A percentile compares a stretch with the other conserved stretches of the same genome.
Evolutionary conservation across 2,329 filamentous ascomycete genomes (phyloP).

Genomic region (Fonsecaea pugnacius): DNA sequence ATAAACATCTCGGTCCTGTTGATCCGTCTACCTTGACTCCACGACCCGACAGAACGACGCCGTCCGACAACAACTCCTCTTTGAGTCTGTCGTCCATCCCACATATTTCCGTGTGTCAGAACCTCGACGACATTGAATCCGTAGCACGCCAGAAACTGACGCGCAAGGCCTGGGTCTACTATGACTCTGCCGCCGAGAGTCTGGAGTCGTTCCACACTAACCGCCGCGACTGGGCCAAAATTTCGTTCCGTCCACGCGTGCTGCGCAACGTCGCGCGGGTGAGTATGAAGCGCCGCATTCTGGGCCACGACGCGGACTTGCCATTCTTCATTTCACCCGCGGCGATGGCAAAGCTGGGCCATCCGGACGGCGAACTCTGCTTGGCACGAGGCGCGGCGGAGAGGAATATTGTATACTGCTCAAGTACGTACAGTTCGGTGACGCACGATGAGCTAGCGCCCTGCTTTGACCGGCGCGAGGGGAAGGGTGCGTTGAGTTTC

Average conservation of each 20-base stretch:
- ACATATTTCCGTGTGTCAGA: conserved; percentile 6
- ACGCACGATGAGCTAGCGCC: conserved; percentile 39
- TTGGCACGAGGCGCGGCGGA: conserved; percentile 44
- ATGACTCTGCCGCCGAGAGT: conserved; percentile 23
- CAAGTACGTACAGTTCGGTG: conserved; percentile 42
- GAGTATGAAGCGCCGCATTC: conserved; percentile 34
- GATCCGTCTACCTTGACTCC: too few species aligned
- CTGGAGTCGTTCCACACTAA: conserved; percentile 31
- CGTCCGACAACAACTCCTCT: too few species aligned
- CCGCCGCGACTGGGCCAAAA: conserved; percentile 28
- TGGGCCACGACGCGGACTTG: conserved; percentile 41
- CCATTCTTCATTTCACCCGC: conserved; percentile 48
- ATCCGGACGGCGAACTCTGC: conserved; percentile 44
- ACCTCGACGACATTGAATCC: conserved; percentile 25
- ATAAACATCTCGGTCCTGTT: too few species aligned
- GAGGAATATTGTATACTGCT: conserved; percentile 41
- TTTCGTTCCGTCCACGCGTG: conserved; percentile 49
- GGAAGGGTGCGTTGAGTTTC: conserved; percentile 15
- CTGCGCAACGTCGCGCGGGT: conserved; percentile 44
- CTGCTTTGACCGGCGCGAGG: background rate
- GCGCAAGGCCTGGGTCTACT: conserved; percentile 23
- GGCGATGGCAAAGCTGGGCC: conserved; percentile 44
- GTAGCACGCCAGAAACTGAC: conserved; percentile 18
- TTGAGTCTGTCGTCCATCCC: too few species aligned
- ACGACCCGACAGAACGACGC: too few species aligned